phyloP scores from a whole-genome alignment of 129 eudicot genomes.

The Cynara cardunculus region DNA sequence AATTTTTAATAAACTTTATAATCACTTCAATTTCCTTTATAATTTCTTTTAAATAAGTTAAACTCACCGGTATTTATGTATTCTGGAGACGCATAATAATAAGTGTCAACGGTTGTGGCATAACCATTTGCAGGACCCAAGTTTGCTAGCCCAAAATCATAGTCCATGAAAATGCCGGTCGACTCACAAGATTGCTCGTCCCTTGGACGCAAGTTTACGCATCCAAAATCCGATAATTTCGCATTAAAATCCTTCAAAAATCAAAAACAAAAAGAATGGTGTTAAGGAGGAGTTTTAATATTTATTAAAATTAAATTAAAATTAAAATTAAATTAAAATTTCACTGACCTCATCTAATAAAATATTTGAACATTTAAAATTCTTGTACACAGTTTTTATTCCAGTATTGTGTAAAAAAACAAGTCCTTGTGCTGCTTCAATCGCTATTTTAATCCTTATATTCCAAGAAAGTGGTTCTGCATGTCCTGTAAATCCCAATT shows the following conservation, averaged over 20 bases:
- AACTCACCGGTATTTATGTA: constrained; percentile 70
- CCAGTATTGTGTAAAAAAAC: constrained; percentile 3
- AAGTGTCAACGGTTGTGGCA: constrained; percentile 69
- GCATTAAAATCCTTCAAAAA: constrained; percentile 27
- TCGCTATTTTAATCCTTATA: constrained; percentile 2
- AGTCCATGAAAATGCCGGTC: background rate
- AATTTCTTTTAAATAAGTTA: background rate
- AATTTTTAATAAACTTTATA: too few species aligned
- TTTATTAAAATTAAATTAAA: background rate
- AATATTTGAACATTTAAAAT: constrained; percentile 2
- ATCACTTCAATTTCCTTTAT: too few species aligned
- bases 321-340: background rate
- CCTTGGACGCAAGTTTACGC: constrained; percentile 9
- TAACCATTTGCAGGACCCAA: constrained; percentile 69
- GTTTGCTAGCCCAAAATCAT: constrained; percentile 44
- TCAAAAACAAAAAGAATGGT: too few species aligned
- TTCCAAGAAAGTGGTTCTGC: constrained; percentile 1
- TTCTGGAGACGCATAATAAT: constrained; percentile 82
- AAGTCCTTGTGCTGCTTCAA: constrained; percentile 1
- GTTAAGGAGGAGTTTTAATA: too few species aligned
- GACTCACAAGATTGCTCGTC: background rate
- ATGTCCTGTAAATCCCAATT: background rate
- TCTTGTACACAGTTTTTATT: constrained; percentile 49
- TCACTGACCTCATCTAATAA: constrained; percentile 13
- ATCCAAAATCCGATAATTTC: constrained; percentile 29